Conservation (phyloP, 2,329 filamentous ascomycete species). For the Shiraia sp. region DNA sequence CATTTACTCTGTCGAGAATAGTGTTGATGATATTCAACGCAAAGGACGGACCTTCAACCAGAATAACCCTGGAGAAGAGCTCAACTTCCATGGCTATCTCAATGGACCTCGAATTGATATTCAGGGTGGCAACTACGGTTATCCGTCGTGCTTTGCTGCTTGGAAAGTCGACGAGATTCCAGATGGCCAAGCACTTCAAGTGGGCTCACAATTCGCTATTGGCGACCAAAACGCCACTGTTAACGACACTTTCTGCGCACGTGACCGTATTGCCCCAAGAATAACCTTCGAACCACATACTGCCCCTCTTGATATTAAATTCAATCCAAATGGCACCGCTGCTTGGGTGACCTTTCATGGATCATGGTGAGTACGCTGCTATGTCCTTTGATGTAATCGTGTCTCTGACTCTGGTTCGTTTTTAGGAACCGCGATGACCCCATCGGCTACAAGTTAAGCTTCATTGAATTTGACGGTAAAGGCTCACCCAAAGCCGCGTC, state of each 20-base stretch:
- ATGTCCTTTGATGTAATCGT: background rate
- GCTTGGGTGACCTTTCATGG: conserved; percentile 75
- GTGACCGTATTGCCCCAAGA: conserved; percentile 49
- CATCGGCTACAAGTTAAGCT: conserved; percentile 56
- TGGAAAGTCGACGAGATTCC: conserved; percentile 62
- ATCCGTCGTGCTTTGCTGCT: conserved; percentile 69
- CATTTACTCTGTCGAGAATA: conserved; percentile 69
- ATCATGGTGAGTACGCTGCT: conserved; percentile 58
- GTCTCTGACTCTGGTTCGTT: conserved; percentile 6
- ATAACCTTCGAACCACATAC: conserved; percentile 69
- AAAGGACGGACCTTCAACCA: conserved; percentile 64
- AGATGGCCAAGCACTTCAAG: conserved; percentile 47
- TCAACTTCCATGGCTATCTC: conserved; percentile 72
- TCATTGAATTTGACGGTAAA: conserved; percentile 50
- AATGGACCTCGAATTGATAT: conserved; percentile 50
- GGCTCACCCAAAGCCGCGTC: conserved; percentile 50
- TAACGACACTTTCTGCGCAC: conserved; percentile 53
- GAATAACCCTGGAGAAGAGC: conserved; percentile 73
- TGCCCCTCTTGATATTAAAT: conserved; percentile 73
- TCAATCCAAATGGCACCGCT: conserved; percentile 59
- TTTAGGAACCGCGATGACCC: conserved; percentile 52
- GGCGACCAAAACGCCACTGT: conserved; percentile 49
- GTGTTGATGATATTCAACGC: conserved; percentile 65
- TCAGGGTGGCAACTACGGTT: conserved; percentile 67
- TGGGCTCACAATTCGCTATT: conserved; percentile 57